A percentile compares a stretch with the other conserved stretches of the same genome.
Evolutionary conservation across 257 asterid species (phyloP).

Genomic region (Jacaranda mimosifolia): DNA sequence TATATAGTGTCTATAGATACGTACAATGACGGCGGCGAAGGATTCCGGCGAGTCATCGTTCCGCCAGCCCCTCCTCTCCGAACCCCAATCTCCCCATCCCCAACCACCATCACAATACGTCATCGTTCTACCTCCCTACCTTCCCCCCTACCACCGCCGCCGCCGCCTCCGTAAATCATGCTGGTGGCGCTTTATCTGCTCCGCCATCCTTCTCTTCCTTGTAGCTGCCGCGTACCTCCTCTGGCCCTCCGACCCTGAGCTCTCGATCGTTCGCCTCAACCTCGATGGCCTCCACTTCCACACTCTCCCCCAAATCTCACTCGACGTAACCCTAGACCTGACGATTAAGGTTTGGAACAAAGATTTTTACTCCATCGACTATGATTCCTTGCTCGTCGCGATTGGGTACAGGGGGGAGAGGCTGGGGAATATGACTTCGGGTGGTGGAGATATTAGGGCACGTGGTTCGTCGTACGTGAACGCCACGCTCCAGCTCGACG

Average conservation of each 20-base stretch:
- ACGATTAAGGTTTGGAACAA: conserved; percentile 67
- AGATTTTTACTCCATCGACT: conserved; percentile 76
- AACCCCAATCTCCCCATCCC: conserved; percentile 33
- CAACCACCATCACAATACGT: conserved; percentile 55
- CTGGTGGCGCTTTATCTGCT: conserved; percentile 46
- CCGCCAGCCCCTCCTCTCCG: conserved; percentile 67
- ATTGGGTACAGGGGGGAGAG: conserved; percentile 74
- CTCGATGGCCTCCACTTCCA: conserved; percentile 60
- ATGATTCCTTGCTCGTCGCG: conserved; percentile 53
- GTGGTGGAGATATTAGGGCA: conserved; percentile 66
- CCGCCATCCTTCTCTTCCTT: conserved; percentile 52
- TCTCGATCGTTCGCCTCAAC: conserved; percentile 66
- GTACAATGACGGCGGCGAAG: conserved; percentile 54
- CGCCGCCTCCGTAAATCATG: conserved; percentile 46
- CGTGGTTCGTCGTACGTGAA: conserved; percentile 69
- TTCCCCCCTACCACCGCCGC: conserved; percentile 39
- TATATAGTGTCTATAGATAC: not conserved
- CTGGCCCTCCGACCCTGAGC: conserved; percentile 86
- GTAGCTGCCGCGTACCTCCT: conserved; percentile 58
- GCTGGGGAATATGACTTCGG: conserved; percentile 65
- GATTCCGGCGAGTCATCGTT: conserved; percentile 40
- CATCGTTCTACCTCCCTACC: conserved; percentile 60
- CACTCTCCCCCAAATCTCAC: conserved; percentile 51
- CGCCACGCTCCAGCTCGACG: conserved; percentile 68
- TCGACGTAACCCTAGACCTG: conserved; percentile 73